These are phyloP conservation scores for Globisporangium middletonii DNA, from an alignment of 352 stramenopile genomes.

Conservation along the genomic window DNA sequence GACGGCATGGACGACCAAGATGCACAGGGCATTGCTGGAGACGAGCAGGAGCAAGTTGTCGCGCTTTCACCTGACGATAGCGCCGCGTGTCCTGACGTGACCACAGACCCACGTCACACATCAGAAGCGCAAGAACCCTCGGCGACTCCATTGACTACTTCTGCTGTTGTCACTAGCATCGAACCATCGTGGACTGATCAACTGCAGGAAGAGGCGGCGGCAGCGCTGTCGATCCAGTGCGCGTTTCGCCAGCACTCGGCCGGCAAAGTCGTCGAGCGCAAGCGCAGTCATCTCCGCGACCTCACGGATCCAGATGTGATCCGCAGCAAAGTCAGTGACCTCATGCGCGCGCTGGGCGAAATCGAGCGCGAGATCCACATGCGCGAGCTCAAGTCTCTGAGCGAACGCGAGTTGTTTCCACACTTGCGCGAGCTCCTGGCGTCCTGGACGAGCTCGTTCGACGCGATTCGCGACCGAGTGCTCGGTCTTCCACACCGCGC, in stretches of 20 bases:
- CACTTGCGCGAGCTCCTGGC: constrained; percentile 26
- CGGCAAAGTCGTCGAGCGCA: constrained; percentile 20
- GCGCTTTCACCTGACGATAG: too few relatives aligned
- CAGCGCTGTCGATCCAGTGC: constrained; percentile 46
- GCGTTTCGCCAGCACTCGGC: constrained; percentile 34
- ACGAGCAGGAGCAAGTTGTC: too few relatives aligned
- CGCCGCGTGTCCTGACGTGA: too few relatives aligned
- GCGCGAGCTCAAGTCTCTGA: constrained; percentile 16
- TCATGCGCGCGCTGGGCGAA: constrained; percentile 37
- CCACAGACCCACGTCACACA: too few relatives aligned
- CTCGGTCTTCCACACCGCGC: constrained; percentile 26
- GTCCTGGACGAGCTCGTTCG: constrained; percentile 22
- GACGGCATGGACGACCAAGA: neutral
- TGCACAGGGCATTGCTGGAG: too few relatives aligned
- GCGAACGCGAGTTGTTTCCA: constrained; percentile 27
- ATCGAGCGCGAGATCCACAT: constrained; percentile 32
- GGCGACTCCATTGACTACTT: too few relatives aligned
- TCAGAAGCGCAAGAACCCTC: too few relatives aligned
- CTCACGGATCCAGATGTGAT: constrained; percentile 27
- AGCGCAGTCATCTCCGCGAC: constrained; percentile 20
- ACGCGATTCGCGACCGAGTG: constrained; percentile 28
- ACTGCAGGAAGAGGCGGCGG: neutral
- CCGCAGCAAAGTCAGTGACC: constrained; percentile 27
- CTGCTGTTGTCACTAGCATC: neutral
- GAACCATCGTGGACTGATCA: too few relatives aligned